These are phyloP conservation scores for Paramecium sonneborni DNA, from an alignment of 73 alveolate genomes.

Conservation along the genomic window DNA sequence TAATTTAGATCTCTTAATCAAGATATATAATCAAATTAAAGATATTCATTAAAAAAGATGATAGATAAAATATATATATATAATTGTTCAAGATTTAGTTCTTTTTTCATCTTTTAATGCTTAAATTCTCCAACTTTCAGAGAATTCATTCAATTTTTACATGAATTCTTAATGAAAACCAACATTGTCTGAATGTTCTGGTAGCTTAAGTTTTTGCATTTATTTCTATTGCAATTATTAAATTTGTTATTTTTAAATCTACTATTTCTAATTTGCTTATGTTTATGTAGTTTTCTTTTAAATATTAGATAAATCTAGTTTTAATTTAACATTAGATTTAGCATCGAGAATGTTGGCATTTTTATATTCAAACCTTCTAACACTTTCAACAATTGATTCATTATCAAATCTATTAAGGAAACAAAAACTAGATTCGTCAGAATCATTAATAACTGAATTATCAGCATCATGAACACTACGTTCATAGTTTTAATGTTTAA, in stretches of 20 bases:
- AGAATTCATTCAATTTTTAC: slow-evolving; percentile 24
- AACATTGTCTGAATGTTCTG: not conserved
- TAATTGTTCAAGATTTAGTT: slow-evolving; percentile 33
- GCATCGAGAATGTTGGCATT: not conserved
- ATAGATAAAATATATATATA: not conserved
- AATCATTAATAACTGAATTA: slow-evolving; percentile 50
- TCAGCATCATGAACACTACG: slow-evolving; percentile 42
- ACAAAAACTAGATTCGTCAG: slow-evolving; percentile 54
- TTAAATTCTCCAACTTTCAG: slow-evolving; percentile 32
- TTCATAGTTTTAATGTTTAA: not conserved
- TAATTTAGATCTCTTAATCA: not conserved
- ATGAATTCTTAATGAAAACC: slow-evolving; percentile 33
- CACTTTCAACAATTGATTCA: slow-evolving; percentile 10
- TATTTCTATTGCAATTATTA: not conserved
- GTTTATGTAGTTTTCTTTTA: not conserved
- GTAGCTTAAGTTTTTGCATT: not conserved
- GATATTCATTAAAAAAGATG: not conserved
- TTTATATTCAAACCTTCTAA: slow-evolving; percentile 29
- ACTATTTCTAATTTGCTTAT: not conserved
- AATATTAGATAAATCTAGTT: slow-evolving; percentile 2
- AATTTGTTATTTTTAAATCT: not conserved
- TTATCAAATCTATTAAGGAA: slow-evolving; percentile 13
- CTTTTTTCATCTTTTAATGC: slow-evolving; percentile 42
- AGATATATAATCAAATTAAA: not conserved
- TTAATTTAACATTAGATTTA: not conserved